phyloP scores from a whole-genome alignment of 306 rosid genomes.

The Pueraria montana region DNA sequence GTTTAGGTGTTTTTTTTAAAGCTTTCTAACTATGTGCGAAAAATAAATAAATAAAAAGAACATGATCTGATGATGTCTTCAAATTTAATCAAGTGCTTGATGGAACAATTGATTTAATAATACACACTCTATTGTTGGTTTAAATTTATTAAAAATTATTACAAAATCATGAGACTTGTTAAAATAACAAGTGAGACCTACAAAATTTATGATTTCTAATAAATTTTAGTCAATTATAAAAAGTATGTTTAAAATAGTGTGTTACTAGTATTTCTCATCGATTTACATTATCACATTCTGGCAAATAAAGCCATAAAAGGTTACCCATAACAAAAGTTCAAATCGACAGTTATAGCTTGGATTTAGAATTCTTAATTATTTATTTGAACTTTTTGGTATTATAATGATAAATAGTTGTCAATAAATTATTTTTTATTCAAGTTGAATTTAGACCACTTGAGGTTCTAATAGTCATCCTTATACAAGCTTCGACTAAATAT shows the following conservation, averaged over 20 bases:
- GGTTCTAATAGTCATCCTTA: not conserved
- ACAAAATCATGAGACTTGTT: too few species aligned
- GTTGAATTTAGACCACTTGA: not conserved
- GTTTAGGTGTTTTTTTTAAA: slow-evolving; percentile 13
- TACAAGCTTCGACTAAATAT: not conserved
- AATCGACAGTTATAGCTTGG: not conserved
- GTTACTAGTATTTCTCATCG: too few species aligned
- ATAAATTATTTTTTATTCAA: not conserved
- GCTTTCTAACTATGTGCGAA: not conserved
- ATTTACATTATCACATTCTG: not conserved
- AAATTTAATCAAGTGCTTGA: not conserved
- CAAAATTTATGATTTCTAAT: too few species aligned
- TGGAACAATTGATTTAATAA: slow-evolving; percentile 5
- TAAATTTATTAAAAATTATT: too few species aligned
- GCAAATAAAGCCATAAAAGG: not conserved
- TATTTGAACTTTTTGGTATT: not conserved
- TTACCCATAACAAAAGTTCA: not conserved
- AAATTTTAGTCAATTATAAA: too few species aligned
- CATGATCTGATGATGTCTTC: not conserved
- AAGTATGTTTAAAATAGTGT: too few species aligned
- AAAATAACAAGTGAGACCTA: too few species aligned
- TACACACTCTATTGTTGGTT: too few species aligned
- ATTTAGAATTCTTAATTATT: not conserved
- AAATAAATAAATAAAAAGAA: not conserved
- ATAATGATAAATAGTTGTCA: not conserved